Evolutionary conservation across 2,329 filamentous ascomycete genomes (phyloP).

Genomic region (Aspergillus jensenii): DNA sequence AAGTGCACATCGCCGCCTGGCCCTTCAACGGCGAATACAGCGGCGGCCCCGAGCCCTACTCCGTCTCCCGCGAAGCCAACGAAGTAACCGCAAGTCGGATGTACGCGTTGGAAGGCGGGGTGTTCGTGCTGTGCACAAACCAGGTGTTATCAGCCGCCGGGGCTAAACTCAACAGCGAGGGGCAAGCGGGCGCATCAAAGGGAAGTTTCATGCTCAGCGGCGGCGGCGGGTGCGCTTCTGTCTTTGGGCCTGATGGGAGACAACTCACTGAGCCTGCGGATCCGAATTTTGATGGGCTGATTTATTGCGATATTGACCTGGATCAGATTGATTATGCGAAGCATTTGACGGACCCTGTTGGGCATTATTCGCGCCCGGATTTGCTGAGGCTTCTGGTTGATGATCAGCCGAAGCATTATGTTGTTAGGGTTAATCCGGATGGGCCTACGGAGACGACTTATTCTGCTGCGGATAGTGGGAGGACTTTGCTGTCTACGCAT

Average conservation of each 20-base stretch:
- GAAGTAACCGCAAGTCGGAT: background rate
- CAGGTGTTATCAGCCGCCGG: background rate
- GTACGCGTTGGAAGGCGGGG: background rate
- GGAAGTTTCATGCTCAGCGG: background rate
- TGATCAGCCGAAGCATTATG: background rate
- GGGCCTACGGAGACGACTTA: too few species aligned
- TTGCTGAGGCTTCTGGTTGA: background rate
- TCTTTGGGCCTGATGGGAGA: background rate
- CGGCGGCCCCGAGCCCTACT: background rate
- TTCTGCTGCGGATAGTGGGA: too few species aligned
- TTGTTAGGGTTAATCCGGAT: background rate
- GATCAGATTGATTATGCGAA: background rate
- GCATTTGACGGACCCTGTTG: background rate
- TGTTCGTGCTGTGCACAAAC: background rate
- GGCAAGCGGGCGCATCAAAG: background rate
- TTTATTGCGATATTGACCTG: background rate
- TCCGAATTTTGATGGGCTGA: background rate
- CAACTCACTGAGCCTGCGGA: background rate
- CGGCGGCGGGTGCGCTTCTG: background rate
- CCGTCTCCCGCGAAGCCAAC: background rate
- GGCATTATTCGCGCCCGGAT: background rate
- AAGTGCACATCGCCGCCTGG: too few species aligned
- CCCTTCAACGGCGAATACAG: too few species aligned
- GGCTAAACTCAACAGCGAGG: background rate
- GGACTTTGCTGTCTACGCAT: too few species aligned